Evolutionary conservation across 768 basidiomycete genomes (phyloP).

Genomic region (Lactarius sp.): DNA sequence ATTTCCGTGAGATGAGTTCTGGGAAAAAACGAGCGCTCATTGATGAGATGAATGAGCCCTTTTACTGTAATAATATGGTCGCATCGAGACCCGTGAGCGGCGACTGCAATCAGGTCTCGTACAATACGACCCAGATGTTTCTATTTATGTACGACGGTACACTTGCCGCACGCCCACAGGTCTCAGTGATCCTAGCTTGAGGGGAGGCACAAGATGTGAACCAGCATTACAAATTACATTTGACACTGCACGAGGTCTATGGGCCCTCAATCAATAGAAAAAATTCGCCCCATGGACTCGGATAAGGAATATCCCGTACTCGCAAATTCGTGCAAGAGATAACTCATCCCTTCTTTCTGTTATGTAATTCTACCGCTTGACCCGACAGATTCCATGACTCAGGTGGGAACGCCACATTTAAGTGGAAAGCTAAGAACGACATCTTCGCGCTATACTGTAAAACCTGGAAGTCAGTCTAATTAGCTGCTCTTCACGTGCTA

Average conservation of each 20-base stretch:
- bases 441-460: too few relatives aligned
- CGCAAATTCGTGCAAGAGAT: slow-evolving; percentile 4
- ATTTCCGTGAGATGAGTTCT: too few relatives aligned
- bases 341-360: not conserved
- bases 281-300: not conserved
- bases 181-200: not conserved
- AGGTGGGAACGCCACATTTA: not conserved
- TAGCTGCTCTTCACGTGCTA: slow-evolving; percentile 3
- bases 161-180: too few relatives aligned
- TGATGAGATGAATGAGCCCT: too few relatives aligned
- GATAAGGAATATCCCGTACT: not conserved
- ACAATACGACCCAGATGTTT: too few relatives aligned
- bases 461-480: too few relatives aligned
- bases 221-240: not conserved
- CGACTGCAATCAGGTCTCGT: too few relatives aligned
- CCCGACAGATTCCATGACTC: not conserved
- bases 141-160: too few relatives aligned
- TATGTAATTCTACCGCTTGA: too few relatives aligned
- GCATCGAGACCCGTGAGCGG: too few relatives aligned
- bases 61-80: too few relatives aligned
- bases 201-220: not conserved
- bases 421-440: not conserved
- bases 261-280: not conserved
- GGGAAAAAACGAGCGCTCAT: too few relatives aligned
- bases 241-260: not conserved